These are phyloP conservation scores for Penstemon eatonii DNA, from an alignment of 257 asterid species.

Conservation along the genomic window DNA sequence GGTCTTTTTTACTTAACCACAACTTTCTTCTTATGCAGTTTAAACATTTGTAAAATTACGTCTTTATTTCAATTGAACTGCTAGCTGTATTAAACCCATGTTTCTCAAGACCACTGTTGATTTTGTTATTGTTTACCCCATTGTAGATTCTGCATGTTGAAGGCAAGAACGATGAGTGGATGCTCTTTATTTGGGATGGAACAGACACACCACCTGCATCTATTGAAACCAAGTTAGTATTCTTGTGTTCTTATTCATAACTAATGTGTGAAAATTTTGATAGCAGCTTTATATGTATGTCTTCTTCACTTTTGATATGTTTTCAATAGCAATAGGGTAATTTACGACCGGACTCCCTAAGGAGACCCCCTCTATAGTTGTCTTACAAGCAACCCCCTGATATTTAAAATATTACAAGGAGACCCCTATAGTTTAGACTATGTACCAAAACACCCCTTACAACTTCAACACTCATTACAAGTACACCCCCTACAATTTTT, in stretches of 20 bases:
- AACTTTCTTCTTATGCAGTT: constrained; percentile 7
- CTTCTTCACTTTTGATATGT: no score
- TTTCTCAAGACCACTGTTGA: constrained; percentile 8
- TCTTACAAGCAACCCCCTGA: no score
- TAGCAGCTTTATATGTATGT: no score
- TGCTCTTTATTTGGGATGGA: constrained; percentile 90
- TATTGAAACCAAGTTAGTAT: constrained; percentile 56
- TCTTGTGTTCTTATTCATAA: constrained; percentile 19
- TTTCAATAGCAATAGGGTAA: no score
- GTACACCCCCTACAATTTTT: no score
- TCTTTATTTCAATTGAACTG: constrained; percentile 8
- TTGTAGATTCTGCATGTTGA: constrained; percentile 63
- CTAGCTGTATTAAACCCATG: not conserved
- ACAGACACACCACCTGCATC: constrained; percentile 68
- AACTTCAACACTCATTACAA: no score
- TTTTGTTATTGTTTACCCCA: constrained; percentile 9
- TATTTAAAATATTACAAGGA: no score
- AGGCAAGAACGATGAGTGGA: constrained; percentile 53
- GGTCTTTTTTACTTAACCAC: constrained; percentile 41
- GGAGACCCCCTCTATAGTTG: no score
- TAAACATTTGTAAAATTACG: constrained; percentile 4
- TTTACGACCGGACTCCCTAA: no score
- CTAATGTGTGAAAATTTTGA: no score
- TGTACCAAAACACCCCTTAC: no score
- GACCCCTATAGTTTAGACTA: no score